These are phyloP conservation scores for Kentomonas sorsogonicus DNA, from an alignment of 208 protist genomes.

Conservation along the genomic window DNA sequence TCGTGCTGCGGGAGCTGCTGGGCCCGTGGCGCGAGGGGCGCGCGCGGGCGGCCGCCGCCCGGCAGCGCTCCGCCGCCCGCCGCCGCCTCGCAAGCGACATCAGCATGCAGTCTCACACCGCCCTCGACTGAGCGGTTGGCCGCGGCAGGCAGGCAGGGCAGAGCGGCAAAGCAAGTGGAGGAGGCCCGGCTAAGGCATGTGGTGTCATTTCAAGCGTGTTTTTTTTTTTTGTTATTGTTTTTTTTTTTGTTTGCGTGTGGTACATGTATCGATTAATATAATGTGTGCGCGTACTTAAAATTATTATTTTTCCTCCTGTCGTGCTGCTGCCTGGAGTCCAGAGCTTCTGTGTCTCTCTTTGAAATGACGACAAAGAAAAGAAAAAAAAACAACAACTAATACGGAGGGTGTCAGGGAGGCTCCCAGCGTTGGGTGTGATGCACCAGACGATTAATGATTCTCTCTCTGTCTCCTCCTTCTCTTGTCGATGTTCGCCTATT, in stretches of 20 bases:
- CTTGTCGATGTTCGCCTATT: neutral
- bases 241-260: neutral
- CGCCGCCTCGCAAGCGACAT: slow-evolving; percentile 57
- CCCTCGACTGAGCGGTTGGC: slow-evolving; percentile 47
- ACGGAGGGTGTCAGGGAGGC: neutral
- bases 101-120: slow-evolving; percentile 52
- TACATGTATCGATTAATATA: neutral
- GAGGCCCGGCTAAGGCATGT: no score
- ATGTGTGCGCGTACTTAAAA: slow-evolving; percentile 1
- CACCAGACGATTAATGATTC: neutral
- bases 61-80: slow-evolving; percentile 18
- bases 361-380: slow-evolving; percentile 10
- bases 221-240: neutral
- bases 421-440: neutral
- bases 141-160: no score
- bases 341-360: slow-evolving; percentile 1
- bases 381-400: slow-evolving; percentile 10
- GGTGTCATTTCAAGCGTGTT: neutral
- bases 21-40: slow-evolving; percentile 29
- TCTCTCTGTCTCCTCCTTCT: neutral
- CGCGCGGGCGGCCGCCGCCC: slow-evolving; percentile 7
- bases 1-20: slow-evolving; percentile 49
- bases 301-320: slow-evolving; percentile 4
- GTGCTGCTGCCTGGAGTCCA: neutral
- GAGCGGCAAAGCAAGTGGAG: no score